phyloP scores from a whole-genome alignment of 1,284 basidiomycete species.

The Tylopilus sp. region DNA sequence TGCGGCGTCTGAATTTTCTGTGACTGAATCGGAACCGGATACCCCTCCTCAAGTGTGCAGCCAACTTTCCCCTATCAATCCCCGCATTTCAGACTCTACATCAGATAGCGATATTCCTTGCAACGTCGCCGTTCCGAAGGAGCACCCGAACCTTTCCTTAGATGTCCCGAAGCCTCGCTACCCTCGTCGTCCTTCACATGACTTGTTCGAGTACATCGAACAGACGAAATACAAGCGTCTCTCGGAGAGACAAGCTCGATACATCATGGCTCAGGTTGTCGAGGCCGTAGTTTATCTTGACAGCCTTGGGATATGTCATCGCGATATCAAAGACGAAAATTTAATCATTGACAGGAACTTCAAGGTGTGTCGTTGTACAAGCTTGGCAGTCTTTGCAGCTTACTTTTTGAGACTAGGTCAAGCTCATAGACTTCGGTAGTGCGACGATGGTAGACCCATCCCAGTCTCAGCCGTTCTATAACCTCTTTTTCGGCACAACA shows the following conservation, averaged over 20 bases:
- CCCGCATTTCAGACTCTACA: slow-evolving; percentile 19
- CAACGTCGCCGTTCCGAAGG: slow-evolving; percentile 10
- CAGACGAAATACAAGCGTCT: slow-evolving; percentile 75
- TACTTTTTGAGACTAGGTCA: slow-evolving; percentile 53
- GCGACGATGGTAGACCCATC: slow-evolving; percentile 73
- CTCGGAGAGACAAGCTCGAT: slow-evolving; percentile 73
- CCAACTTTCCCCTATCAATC: slow-evolving; percentile 23
- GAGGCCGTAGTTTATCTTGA: slow-evolving; percentile 82
- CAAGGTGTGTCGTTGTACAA: slow-evolving; percentile 43
- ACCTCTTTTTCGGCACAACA: slow-evolving; percentile 76
- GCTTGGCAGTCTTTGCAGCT: slow-evolving; percentile 1
- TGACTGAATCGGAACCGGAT: slow-evolving; percentile 39
- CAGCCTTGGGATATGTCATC: slow-evolving; percentile 75
- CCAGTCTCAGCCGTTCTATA: slow-evolving; percentile 65
- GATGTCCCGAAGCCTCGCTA: slow-evolving; percentile 46
- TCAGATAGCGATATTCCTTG: slow-evolving; percentile 7
- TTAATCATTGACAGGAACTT: slow-evolving; percentile 76
- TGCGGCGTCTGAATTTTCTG: slow-evolving; percentile 47
- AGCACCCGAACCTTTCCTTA: slow-evolving; percentile 10
- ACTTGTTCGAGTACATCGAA: slow-evolving; percentile 93
- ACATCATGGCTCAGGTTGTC: slow-evolving; percentile 85
- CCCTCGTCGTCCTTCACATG: slow-evolving; percentile 76
- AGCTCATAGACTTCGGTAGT: slow-evolving; percentile 92
- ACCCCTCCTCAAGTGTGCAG: slow-evolving; percentile 40
- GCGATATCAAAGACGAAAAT: slow-evolving; percentile 96